Percentiles rank a stretch among this genome's conserved stretches.
phyloP scores from a whole-genome alignment of 768 basidiomycete species.

The Gautieria morchelliformis region DNA sequence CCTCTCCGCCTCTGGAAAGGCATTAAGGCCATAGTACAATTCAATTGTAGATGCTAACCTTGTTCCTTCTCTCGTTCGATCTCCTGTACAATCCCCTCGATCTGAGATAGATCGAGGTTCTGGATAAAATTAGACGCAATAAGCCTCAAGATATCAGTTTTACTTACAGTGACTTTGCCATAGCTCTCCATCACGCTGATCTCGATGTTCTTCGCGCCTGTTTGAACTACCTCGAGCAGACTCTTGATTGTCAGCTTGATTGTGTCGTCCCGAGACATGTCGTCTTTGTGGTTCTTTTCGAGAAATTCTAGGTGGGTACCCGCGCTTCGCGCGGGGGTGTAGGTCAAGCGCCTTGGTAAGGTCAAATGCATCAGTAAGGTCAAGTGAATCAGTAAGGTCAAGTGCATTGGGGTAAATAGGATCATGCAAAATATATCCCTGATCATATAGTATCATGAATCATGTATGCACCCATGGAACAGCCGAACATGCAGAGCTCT shows the following conservation, averaged over 20 bases:
- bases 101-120: conserved; percentile 81
- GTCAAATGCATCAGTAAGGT: too few relatives aligned
- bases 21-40: neutral
- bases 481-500: too few relatives aligned
- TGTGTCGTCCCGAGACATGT: conserved; percentile 77
- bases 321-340: too few relatives aligned
- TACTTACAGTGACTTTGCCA: conserved; percentile 80
- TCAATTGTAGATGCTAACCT: conserved; percentile 35
- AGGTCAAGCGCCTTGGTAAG: too few relatives aligned
- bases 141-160: neutral
- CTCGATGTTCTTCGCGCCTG: conserved; percentile 99
- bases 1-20: conserved; percentile 74
- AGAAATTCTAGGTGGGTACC: too few relatives aligned
- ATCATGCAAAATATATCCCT: too few relatives aligned
- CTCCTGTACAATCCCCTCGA: conserved; percentile 83
- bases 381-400: too few relatives aligned
- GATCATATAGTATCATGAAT: too few relatives aligned
- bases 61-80: conserved; percentile 98
- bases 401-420: too few relatives aligned
- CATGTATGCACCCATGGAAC: too few relatives aligned
- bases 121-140: conserved; percentile 22
- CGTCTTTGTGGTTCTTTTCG: conserved; percentile 96
- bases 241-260: conserved; percentile 95
- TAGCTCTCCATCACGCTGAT: conserved; percentile 96
- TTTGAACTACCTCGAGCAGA: conserved; percentile 95